These are phyloP conservation scores for Boletus sp. DNA, from an alignment of 768 basidiomycete species.

Conservation along the genomic window DNA sequence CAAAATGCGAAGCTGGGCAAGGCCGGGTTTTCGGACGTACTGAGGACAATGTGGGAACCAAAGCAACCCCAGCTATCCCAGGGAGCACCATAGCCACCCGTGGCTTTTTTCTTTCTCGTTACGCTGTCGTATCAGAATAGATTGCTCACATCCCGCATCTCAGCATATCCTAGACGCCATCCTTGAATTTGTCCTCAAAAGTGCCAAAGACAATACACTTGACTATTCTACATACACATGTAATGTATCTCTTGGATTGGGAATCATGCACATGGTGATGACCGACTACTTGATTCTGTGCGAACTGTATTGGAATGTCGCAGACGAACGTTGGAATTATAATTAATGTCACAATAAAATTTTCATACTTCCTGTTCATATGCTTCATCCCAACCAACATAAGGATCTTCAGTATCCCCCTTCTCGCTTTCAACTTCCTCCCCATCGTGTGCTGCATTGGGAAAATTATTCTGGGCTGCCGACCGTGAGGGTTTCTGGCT, in stretches of 20 bases:
- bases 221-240: slow-evolving; percentile 27
- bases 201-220: slow-evolving; percentile 26
- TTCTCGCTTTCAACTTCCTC: slow-evolving; percentile 39
- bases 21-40: slow-evolving; percentile 84
- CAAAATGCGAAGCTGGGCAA: slow-evolving; percentile 90
- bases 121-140: slow-evolving; percentile 6
- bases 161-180: slow-evolving; percentile 22
- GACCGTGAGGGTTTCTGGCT: slow-evolving; percentile 34
- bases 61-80: slow-evolving; percentile 47
- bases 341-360: background rate
- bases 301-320: background rate
- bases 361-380: slow-evolving; percentile 70
- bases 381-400: slow-evolving; percentile 43
- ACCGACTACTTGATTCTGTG: background rate
- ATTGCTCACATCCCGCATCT: slow-evolving; percentile 1
- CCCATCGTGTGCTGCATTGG: slow-evolving; percentile 1
- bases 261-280: background rate
- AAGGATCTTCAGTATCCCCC: slow-evolving; percentile 32
- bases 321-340: background rate
- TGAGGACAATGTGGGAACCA: slow-evolving; percentile 74
- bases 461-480: slow-evolving; percentile 2
- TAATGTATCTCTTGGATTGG: slow-evolving; percentile 16
- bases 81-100: slow-evolving; percentile 24
- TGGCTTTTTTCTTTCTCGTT: slow-evolving; percentile 5
- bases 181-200: slow-evolving; percentile 25